A percentile compares a stretch with the other conserved stretches of the same genome.
phyloP scores from a whole-genome alignment of 2,329 filamentous ascomycete genomes.

The Cadophora sp. region DNA sequence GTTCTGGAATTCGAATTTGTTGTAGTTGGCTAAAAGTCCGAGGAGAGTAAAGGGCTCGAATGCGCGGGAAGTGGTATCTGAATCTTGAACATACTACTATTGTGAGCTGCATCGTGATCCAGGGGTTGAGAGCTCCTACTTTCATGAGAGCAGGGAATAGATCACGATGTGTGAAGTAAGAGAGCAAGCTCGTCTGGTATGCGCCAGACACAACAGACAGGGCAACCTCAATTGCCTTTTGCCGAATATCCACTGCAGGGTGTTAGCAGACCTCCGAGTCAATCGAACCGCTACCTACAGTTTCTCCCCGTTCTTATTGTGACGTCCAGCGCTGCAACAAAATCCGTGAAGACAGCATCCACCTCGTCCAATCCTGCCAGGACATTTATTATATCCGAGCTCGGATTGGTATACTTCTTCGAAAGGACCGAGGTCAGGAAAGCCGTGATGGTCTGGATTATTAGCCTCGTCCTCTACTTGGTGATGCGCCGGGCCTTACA shows the following conservation, averaged over 20 bases:
- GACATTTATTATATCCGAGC: conserved; percentile 90
- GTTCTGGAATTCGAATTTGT: conserved; percentile 99
- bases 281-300: conserved; percentile 56
- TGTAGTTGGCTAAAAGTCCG: conserved; percentile 93
- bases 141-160: conserved; percentile 95
- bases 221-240: conserved; percentile 81
- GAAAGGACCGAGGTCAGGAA: conserved; percentile 83
- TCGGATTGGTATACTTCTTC: conserved; percentile 94
- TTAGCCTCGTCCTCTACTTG: conserved; percentile 47
- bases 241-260: conserved; percentile 71
- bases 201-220: conserved; percentile 89
- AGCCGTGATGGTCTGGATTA: conserved; percentile 79
- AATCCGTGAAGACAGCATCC: conserved; percentile 85
- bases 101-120: conserved; percentile 21
- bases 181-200: conserved; percentile 91
- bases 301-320: conserved; percentile 79
- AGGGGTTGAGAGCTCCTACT: conserved; percentile 55
- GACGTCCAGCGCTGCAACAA: conserved; percentile 82
- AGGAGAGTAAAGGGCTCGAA: conserved; percentile 82
- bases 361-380: conserved; percentile 89
- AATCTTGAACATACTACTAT: conserved; percentile 78
- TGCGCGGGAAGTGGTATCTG: conserved; percentile 66
- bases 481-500: conserved; percentile 58
- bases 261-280: conserved; percentile 37
- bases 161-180: conserved; percentile 94